Evolutionary conservation across 352 stramenopile genomes (phyloP), one percentile per base, ranked within the genome.

Genomic region (Phytophthora idaei): DNA sequence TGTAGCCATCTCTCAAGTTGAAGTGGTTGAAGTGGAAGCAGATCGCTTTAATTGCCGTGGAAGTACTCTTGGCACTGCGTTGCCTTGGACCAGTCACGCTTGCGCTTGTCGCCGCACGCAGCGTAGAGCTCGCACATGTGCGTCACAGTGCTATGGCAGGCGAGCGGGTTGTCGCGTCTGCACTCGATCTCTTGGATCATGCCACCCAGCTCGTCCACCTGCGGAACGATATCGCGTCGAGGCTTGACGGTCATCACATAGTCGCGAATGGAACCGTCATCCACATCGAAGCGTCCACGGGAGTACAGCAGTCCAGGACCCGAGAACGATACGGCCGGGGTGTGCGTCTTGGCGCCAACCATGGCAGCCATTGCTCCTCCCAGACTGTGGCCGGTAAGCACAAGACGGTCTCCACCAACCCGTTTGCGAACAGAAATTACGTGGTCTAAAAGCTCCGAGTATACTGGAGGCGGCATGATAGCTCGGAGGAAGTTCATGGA

Each of bases 171-270:
- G 31, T 76, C 75, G 47, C 81, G 73, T 25, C 85, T 87, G 58
- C 89, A 96, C 62, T 94, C 82, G 48, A 95, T 94, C 68, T 96
- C 87, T 64, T 96, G 89, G n/a, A 96, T 83, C 81, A 96, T 89
- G 4, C 89, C 89, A 32, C 75, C 86, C 6, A 96, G 74, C 58
- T 89, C 79, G 64, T 96, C 87, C 27, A 94, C 86, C 61, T 90
- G 77, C 15, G 89, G 89, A 41, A 96, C 87, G 51, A 96, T 78
- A 64, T 96, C 87, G 25, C 74, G 76, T 39, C 74, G 74, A 29
- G 87, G 87, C 66, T 96, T 96, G 67, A 96, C 87, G 1, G 87
- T 96, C 53, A 95, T 50, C 60, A 96, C 89, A 62, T 94, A 93
- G 73, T 95, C 85, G 36, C 87, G 85, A 46, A 95, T 89, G 28